Percentiles rank a stretch among this genome's conserved stretches.
These are phyloP conservation scores for Apiospora pterosperma DNA, from an alignment of 2,329 filamentous ascomycete genomes.

Conservation along the genomic window DNA sequence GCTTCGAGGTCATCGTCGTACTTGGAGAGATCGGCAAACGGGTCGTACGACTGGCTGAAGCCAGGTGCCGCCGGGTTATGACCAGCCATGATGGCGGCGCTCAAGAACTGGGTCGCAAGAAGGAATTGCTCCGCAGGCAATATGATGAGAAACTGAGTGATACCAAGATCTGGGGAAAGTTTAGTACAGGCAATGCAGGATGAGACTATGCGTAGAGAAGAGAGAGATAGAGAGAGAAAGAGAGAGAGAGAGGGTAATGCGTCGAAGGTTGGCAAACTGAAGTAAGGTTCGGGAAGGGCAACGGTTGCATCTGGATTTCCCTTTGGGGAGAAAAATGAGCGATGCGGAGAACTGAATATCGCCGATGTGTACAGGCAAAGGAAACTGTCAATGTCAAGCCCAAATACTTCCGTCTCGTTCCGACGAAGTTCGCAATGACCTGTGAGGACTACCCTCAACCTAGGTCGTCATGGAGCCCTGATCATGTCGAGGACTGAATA, in stretches of 20 bases:
- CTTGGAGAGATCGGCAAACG: conserved; percentile 77
- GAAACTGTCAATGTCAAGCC: not conserved
- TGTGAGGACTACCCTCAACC: not conserved
- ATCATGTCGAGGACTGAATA: not conserved
- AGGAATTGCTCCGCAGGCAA: not conserved
- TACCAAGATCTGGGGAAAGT: not conserved
- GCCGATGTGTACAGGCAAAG: not conserved
- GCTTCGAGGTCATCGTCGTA: conserved; percentile 57
- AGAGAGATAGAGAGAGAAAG: not conserved
- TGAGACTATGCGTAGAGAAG: not conserved
- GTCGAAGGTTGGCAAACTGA: not conserved
- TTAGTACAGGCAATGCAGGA: not conserved
- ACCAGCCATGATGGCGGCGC: conserved; percentile 42
- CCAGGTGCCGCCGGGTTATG: conserved; percentile 70
- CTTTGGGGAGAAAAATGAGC: not conserved
- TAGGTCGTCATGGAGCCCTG: not conserved
- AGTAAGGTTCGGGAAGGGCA: not conserved
- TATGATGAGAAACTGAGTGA: not conserved
- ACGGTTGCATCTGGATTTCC: not conserved
- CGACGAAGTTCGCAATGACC: not conserved
- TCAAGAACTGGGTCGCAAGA: not conserved
- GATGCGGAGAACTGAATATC: not conserved
- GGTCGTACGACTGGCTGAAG: conserved; percentile 80
- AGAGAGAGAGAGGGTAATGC: not conserved
- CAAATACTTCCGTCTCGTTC: not conserved